These are phyloP conservation scores for Pichia kudriavzevii DNA, from an alignment of 1,139 yeast genomes.

Conservation along the genomic window DNA sequence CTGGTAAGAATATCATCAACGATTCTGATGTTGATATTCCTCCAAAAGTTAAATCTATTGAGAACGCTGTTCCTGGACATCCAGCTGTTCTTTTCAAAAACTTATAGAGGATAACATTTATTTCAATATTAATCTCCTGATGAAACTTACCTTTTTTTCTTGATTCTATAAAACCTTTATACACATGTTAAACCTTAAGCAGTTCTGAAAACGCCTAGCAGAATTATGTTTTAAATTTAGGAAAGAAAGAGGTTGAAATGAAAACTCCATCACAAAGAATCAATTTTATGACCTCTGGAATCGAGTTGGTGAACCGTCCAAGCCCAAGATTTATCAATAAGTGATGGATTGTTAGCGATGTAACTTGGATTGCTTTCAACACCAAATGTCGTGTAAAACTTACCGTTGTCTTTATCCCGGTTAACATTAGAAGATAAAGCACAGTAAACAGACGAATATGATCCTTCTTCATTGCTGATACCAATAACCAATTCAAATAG, in stretches of 20 bases:
- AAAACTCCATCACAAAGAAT: conserved; percentile 20
- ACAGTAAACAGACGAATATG: conserved; percentile 57
- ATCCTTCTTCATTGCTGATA: conserved; percentile 64
- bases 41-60: conserved; percentile 61
- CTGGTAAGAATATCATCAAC: conserved; percentile 58
- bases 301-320: conserved; percentile 67
- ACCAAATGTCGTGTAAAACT: conserved; percentile 59
- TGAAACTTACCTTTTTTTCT: no score
- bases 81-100: conserved; percentile 82
- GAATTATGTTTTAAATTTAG: no score
- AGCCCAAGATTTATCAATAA: conserved; percentile 71
- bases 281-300: conserved; percentile 36
- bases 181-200: no score
- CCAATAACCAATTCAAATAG: conserved; percentile 64
- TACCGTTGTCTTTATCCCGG: conserved; percentile 56
- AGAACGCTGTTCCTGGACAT: conserved; percentile 84
- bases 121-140: no score
- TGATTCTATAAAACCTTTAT: no score
- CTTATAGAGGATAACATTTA: conserved; percentile 11
- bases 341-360: conserved; percentile 52
- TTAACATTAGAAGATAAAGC: conserved; percentile 50
- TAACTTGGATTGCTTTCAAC: conserved; percentile 45
- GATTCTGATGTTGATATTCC: conserved; percentile 66
- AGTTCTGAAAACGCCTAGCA: no score
- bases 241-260: no score